Evolutionary conservation across 2,329 filamentous ascomycete genomes (phyloP), one percentile per base, ranked within the genome.

Genomic region (Meredithiella fracta): DNA sequence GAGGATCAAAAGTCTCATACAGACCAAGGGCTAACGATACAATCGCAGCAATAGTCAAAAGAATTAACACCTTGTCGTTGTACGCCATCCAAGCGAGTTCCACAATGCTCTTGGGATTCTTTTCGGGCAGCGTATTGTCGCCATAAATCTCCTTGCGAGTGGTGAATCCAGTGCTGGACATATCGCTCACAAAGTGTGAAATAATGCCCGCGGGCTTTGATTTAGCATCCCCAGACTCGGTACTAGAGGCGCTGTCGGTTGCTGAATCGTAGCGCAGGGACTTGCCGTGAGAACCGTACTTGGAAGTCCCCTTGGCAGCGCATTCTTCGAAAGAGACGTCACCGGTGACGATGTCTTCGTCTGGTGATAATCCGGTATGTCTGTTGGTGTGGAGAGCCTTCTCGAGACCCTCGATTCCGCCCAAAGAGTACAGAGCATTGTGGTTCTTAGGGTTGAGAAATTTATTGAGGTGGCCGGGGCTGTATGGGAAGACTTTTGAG

Each of bases 371-470:
- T 9, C 86, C 86, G 54, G 77, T 70, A 47, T 72, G 73, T 40
- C 78, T 68, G 64, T 88, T 72, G 1, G 84, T 83, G 57, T 80
- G 73, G 8, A 92, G 66, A 1, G 86, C 86, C 64, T 82, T 86
- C 63, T 87, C 85, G 20, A 92, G 65, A 1, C 86, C 86, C 7
- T 69, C 70, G 4, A 91, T 65, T 51, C 86, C 86, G 55, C 86
- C 86, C 1, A 92, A 67, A 4, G 84, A 84, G 62, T 84, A 80
- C 60, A 90, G 88, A 3, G 85, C 86, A 25, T 78, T 73, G 59
- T 86, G 71, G 62, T 76, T 89, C 68, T 92, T 92, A 0, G 86
- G 86, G 60, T 90, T 90, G 53, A 89, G 72, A 5, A 92, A 70
- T 68, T 91, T 91, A 60, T 79, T 80, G 62, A 87, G 69, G 62